Evolutionary conservation across 1,284 basidiomycete genomes (phyloP).

Genomic region (Marasmius tenuissimus): DNA sequence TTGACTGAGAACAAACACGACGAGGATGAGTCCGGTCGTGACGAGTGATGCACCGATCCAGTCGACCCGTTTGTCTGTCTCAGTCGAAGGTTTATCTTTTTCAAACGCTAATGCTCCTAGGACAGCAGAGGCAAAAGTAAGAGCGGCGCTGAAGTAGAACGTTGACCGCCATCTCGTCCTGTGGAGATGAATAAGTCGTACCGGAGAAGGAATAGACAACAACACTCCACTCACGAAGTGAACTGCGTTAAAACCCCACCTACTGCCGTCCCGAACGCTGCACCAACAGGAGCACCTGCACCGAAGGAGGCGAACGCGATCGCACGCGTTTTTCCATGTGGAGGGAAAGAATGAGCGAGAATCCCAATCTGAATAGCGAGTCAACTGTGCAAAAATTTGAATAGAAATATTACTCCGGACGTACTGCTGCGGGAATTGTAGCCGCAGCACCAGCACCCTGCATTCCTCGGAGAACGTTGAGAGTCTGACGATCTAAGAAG

Average conservation of each 20-base stretch:
- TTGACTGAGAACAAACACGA: conserved; percentile 80
- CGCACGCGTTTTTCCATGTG: conserved; percentile 63
- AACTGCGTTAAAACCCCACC: conserved; percentile 72
- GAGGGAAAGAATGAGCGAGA: conserved; percentile 34
- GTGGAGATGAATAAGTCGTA: background rate
- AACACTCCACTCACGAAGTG: conserved; percentile 38
- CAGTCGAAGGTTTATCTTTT: conserved; percentile 42
- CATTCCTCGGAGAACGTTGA: conserved; percentile 29
- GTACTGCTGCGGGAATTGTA: conserved; percentile 31
- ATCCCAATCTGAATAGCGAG: conserved; percentile 34
- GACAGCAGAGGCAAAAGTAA: conserved; percentile 45
- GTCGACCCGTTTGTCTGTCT: conserved; percentile 67
- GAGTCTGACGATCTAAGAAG: conserved; percentile 16
- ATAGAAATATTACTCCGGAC: conserved; percentile 3
- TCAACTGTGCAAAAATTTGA: background rate
- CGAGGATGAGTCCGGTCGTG: conserved; percentile 73
- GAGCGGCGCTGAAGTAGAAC: conserved; percentile 1
- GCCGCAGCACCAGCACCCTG: conserved; percentile 35
- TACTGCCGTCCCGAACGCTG: conserved; percentile 63
- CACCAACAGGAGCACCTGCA: conserved; percentile 80
- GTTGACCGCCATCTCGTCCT: background rate
- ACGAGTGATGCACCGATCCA: conserved; percentile 81
- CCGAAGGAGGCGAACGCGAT: conserved; percentile 77
- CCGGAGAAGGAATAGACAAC: background rate
- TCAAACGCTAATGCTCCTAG: conserved; percentile 58